Base-by-base conservation (phyloP, 176 grass and related monocot genomes). In the Paspalum notatum region DNA sequence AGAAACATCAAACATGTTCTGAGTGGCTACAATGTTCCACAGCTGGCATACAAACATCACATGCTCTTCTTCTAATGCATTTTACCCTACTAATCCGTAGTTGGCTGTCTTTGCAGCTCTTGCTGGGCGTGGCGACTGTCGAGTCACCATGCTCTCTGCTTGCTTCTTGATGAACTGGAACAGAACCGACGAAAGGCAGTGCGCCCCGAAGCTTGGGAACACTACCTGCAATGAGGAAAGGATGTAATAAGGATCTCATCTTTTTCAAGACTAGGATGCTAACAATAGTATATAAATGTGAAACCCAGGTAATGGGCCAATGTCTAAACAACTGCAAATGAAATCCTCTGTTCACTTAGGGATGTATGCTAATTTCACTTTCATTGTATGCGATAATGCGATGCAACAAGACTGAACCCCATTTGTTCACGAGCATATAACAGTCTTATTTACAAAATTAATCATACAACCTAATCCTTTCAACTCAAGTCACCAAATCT, bases 131-230 rank as follows among this genome's bases (percentile, higher is more conserved):
- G n/a, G n/a, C n/a, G n/a, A n/a, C n/a, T n/a, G n/a, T n/a, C n/a
- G n/a, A n/a, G n/a, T n/a, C 72, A 91, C 81, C 89, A 91, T 91
- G 85, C 50, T 89, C 56, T 91, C 89, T 0, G 89, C 89, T 38
- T 89, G 85, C 78, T 91, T 85, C 82, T 82, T 91, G 77, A 91
- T 91, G 62, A 81, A 84, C 43, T 74, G 65, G 81, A 91, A 91
- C 65, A 91, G 86, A 18, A 91, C 86, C 6, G 89, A 91, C 0
- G 89, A 91, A 44, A 91, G 89, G 55, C 89, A 91, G 50, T 81
- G 85, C 77, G 89, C 89, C 47, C 89, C 89, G 12, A 89, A 91
- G 79, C 89, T 91, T 11, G 89, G 89, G 71, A 91, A 89, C 6
- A 91, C 58, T 17, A 85, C 89, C 89, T 91, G 18, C 68, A 40